phyloP scores from a whole-genome alignment of 257 asterid species.

The Buddleja alternifolia region DNA sequence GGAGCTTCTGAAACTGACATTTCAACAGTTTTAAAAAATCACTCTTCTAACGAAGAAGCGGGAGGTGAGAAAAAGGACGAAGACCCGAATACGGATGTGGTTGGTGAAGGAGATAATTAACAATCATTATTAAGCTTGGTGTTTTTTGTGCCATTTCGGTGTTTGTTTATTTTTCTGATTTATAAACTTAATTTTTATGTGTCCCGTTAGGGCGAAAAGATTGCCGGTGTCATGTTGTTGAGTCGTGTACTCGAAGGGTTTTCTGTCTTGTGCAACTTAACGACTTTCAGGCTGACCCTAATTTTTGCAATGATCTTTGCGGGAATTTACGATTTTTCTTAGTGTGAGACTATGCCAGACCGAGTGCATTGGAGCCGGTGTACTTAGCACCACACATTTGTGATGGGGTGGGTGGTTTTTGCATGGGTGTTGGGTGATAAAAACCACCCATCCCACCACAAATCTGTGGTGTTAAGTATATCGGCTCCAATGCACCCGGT shows the following conservation, averaged over 20 bases:
- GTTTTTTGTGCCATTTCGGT: not conserved
- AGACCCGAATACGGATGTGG: slow-evolving; percentile 13
- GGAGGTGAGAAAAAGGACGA: slow-evolving; percentile 32
- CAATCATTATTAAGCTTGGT: not conserved
- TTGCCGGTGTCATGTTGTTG: not conserved
- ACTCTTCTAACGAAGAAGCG: slow-evolving; percentile 54
- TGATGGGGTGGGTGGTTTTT: slow-evolving; percentile 12
- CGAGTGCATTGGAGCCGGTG: too few relatives aligned
- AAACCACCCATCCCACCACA: too few relatives aligned
- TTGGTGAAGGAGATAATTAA: slow-evolving; percentile 22
- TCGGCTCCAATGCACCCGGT: too few relatives aligned
- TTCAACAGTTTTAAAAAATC: slow-evolving; percentile 55
- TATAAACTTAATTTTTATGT: too few relatives aligned
- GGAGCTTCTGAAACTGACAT: slow-evolving; percentile 72
- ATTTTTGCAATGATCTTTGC: slow-evolving; percentile 15
- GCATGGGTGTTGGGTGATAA: too few relatives aligned
- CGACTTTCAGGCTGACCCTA: slow-evolving; percentile 24
- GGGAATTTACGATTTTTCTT: not conserved
- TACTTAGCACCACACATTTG: too few relatives aligned
- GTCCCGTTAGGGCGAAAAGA: not conserved
- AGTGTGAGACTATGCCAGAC: too few relatives aligned
- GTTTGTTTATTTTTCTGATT: too few relatives aligned
- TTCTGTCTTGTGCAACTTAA: slow-evolving; percentile 4
- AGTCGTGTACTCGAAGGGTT: not conserved
- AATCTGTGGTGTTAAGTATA: too few relatives aligned